These are phyloP conservation scores for Tulasnella sp. DNA, from an alignment of 768 basidiomycete genomes.

Conservation along the genomic window DNA sequence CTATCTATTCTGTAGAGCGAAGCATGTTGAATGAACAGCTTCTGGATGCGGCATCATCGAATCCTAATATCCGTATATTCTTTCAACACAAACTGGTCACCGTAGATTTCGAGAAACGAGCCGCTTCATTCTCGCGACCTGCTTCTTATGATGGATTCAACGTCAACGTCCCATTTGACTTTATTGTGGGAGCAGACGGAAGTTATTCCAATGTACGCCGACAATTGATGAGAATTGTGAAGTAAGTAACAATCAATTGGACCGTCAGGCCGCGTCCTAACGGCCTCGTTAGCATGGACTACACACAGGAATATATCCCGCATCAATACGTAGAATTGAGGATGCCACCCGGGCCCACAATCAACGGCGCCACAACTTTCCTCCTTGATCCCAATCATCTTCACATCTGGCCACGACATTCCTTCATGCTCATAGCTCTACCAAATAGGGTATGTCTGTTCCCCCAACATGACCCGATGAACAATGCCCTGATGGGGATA, in stretches of 20 bases:
- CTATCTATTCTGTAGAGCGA: conserved; percentile 88
- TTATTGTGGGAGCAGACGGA: conserved; percentile 88
- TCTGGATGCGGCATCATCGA: conserved; percentile 56
- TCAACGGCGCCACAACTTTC: conserved; percentile 50
- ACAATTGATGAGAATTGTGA: conserved; percentile 89
- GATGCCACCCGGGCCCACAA: conserved; percentile 57
- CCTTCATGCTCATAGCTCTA: conserved; percentile 98
- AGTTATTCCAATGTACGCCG: conserved; percentile 82
- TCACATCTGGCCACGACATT: conserved; percentile 98
- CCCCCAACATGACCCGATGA: neutral
- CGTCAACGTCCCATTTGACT: conserved; percentile 45
- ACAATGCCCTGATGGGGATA: neutral
- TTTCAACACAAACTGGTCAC: conserved; percentile 73
- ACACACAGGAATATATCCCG: conserved; percentile 85
- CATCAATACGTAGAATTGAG: conserved; percentile 95
- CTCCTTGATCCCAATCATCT: conserved; percentile 88
- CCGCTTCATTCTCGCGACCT: conserved; percentile 33
- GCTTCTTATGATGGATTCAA: conserved; percentile 35
- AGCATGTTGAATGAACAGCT: conserved; percentile 74
- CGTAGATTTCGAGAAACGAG: conserved; percentile 59
- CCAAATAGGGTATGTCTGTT: conserved; percentile 67
- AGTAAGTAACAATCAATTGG: conserved; percentile 40
- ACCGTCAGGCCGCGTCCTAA: neutral
- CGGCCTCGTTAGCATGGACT: conserved; percentile 74
- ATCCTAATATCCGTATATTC: conserved; percentile 49